Evolutionary conservation across 352 stramenopile species (phyloP).

Genomic region (Globisporangium polare): DNA sequence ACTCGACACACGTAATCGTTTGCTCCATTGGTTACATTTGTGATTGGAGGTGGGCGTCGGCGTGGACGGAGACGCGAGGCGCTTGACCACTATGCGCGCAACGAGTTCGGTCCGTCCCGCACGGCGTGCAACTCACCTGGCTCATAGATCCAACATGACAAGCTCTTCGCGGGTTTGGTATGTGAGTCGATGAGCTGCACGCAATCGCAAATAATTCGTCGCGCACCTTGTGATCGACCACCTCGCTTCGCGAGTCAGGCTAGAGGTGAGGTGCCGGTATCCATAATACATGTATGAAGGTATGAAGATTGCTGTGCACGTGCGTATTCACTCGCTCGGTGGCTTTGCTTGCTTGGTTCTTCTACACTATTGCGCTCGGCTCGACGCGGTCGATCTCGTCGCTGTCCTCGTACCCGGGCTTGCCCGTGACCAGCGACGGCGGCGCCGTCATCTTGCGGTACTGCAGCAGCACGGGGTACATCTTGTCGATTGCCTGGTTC

Average conservation of each 20-base stretch:
- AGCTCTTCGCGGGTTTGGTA: not conserved
- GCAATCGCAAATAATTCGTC: not conserved
- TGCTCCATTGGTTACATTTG: too few relatives aligned
- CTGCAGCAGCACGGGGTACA: conserved; percentile 53
- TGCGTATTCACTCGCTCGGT: not conserved
- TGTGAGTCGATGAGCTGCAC: not conserved
- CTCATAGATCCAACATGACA: not conserved
- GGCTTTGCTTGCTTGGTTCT: not conserved
- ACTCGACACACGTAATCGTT: too few relatives aligned
- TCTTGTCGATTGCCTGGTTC: conserved; percentile 47
- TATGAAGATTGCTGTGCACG: not conserved
- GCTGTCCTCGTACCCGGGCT: conserved; percentile 56
- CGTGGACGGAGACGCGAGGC: too few relatives aligned
- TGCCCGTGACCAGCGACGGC: conserved; percentile 67
- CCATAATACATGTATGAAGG: not conserved
- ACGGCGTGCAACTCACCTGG: not conserved
- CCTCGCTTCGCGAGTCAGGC: not conserved
- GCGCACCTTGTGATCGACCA: not conserved
- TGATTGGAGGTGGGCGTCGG: too few relatives aligned
- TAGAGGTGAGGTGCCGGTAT: too few relatives aligned
- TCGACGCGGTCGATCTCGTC: conserved; percentile 68
- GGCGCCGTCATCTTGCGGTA: conserved; percentile 71
- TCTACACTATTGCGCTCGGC: conserved; percentile 49
- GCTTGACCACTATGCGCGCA: not conserved
- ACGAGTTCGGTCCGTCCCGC: not conserved